Base-by-base conservation (phyloP, 371 early-diverging fungal genomes). In the Encephalitozoon intestinalis region DNA sequence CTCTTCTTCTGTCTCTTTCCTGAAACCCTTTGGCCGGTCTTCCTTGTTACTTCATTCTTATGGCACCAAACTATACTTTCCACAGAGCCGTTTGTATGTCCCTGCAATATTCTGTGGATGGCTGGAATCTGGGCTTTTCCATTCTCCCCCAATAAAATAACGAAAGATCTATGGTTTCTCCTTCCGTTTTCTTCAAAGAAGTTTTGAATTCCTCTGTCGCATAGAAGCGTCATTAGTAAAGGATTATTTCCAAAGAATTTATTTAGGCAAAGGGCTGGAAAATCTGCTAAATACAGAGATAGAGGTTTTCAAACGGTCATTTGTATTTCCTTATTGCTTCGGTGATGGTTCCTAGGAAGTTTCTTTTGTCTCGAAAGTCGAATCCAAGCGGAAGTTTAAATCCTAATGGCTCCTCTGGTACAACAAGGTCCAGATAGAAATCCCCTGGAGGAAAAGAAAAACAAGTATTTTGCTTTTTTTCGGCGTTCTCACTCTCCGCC, bases 11-110 rank as follows among this genome's bases (percentile, higher is more conserved):
- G 58, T 15, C 21, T 58, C 21, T 58, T 58, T 39, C 49, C 54
- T n/a, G 15, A 64, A 31, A 65, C 40, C 40, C 40, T 44, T 53
- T 73, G 53, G 21, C 46, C 46, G 28, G 46, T 50, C 51, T 80
- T 76, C n/a, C 50, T 52, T 23, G 63, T 76, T 25, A 52, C 46
- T 28, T 73, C 53, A 50, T 77, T 82, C 58, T 82, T 76, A 46
- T 82, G 75, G 26, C 75, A 77, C 82, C 82, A 82, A 1, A 82
- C 67, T 12, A 82, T 44, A 8, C 37, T 44, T 31, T 64, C 66
- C 18, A 65, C 30, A 6, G 79, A 37, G 26, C 67, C 41, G 11
- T 67, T 41, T 7, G 70, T 66, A 39, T 76, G 64, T 4, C 64
- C 37, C 21, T 72, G 30, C 37, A 82, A 73, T 4, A 73, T 26